Evolutionary conservation across 1,139 yeast species (phyloP).

Genomic region (Pichia sp.): DNA sequence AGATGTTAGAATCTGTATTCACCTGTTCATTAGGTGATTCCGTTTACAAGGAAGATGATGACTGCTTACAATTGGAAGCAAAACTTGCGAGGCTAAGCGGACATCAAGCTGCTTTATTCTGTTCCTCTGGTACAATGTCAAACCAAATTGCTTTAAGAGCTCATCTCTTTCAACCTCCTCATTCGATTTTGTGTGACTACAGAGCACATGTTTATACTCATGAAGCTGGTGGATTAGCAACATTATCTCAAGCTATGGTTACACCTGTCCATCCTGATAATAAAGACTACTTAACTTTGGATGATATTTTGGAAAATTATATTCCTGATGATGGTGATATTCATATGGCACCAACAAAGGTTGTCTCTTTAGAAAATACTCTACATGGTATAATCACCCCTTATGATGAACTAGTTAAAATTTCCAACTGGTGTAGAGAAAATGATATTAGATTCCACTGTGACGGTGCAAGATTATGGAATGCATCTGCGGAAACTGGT

Average conservation of each 20-base stretch:
- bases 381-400: constrained; percentile 80
- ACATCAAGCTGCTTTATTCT: constrained; percentile 75
- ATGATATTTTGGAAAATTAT: constrained; percentile 59
- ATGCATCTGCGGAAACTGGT: constrained; percentile 74
- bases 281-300: constrained; percentile 70
- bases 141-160: constrained; percentile 83
- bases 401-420: constrained; percentile 66
- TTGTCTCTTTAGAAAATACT: constrained; percentile 83
- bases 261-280: constrained; percentile 72
- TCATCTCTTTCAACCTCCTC: constrained; percentile 79
- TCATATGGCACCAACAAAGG: constrained; percentile 83
- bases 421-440: constrained; percentile 63
- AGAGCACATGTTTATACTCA: constrained; percentile 77
- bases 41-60: constrained; percentile 77
- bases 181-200: constrained; percentile 74
- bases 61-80: constrained; percentile 59
- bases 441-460: constrained; percentile 66
- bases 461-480: constrained; percentile 96
- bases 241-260: constrained; percentile 88
- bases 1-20: constrained; percentile 61
- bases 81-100: constrained; percentile 69
- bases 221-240: constrained; percentile 90
- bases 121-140: constrained; percentile 86
- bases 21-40: constrained; percentile 75
- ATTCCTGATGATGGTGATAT: constrained; percentile 78